These are phyloP conservation scores for Metschnikowia peoriensis DNA, from an alignment of 805 yeast genomes.

Conservation along the genomic window DNA sequence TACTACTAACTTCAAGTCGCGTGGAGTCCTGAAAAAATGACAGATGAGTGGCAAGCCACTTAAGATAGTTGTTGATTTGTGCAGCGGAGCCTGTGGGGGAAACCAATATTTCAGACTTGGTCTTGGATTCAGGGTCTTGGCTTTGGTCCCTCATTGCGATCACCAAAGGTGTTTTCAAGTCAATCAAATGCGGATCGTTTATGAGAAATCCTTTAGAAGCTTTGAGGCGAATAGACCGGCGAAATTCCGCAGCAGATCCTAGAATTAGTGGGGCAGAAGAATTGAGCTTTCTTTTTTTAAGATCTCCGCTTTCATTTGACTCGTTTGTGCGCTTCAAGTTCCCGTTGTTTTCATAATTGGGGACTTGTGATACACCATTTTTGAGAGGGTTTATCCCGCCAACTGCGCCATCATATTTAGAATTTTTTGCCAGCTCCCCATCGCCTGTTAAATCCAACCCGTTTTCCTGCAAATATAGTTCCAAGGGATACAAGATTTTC, in stretches of 20 bases:
- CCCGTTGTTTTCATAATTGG: neutral
- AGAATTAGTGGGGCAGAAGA: slow-evolving; percentile 36
- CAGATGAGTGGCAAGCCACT: slow-evolving; percentile 18
- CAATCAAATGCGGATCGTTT: slow-evolving; percentile 48
- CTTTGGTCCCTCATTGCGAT: slow-evolving; percentile 6
- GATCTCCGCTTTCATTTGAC: neutral
- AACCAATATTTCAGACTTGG: neutral
- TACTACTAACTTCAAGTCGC: slow-evolving; percentile 19
- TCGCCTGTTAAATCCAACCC: slow-evolving; percentile 7
- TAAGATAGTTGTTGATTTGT: slow-evolving; percentile 17
- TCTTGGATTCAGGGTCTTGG: neutral
- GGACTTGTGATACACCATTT: neutral
- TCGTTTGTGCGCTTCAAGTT: neutral
- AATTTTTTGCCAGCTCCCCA: neutral
- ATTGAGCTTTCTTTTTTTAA: slow-evolving; percentile 12
- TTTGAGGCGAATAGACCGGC: slow-evolving; percentile 46
- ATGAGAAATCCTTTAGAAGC: slow-evolving; percentile 51
- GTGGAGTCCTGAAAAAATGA: slow-evolving; percentile 17
- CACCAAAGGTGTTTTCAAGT: slow-evolving; percentile 29
- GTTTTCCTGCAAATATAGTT: slow-evolving; percentile 18
- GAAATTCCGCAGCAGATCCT: slow-evolving; percentile 45
- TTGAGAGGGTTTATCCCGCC: neutral
- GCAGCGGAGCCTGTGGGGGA: slow-evolving; percentile 14
- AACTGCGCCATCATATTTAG: neutral
- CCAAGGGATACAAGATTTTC: slow-evolving; percentile 37